These are phyloP conservation scores for Fusarium sarcochroum DNA, from an alignment of 2,329 filamentous ascomycete genomes.

Conservation along the genomic window DNA sequence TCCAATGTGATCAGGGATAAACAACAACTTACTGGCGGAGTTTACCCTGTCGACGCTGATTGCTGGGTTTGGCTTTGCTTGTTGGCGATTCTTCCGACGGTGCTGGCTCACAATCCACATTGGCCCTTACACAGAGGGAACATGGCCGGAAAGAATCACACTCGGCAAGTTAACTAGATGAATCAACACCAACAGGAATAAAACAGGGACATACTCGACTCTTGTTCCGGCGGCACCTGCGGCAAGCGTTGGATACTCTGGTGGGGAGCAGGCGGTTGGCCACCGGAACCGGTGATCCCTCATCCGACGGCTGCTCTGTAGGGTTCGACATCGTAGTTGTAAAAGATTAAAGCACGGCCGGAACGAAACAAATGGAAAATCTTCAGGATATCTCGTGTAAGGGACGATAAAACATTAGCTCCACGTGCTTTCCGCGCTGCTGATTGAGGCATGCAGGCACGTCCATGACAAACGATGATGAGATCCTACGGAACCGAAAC, in stretches of 20 bases:
- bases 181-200: neutral
- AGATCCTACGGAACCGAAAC: neutral
- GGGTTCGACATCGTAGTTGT: neutral
- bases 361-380: neutral
- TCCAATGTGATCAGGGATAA: neutral
- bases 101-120: neutral
- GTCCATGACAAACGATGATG: neutral
- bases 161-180: neutral
- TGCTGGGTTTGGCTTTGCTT: neutral
- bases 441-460: neutral
- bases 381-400: no score
- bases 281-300: neutral
- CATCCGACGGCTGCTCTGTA: neutral
- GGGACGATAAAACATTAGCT: neutral
- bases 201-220: neutral
- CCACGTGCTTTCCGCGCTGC: neutral
- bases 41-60: neutral
- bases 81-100: neutral
- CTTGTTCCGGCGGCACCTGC: slow-evolving; percentile 1
- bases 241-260: neutral
- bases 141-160: neutral
- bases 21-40: neutral
- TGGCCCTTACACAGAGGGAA: neutral
- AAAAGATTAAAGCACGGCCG: no score
- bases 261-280: neutral